Conservation (phyloP, 352 stramenopile species). For the Phytophthora litchii region DNA sequence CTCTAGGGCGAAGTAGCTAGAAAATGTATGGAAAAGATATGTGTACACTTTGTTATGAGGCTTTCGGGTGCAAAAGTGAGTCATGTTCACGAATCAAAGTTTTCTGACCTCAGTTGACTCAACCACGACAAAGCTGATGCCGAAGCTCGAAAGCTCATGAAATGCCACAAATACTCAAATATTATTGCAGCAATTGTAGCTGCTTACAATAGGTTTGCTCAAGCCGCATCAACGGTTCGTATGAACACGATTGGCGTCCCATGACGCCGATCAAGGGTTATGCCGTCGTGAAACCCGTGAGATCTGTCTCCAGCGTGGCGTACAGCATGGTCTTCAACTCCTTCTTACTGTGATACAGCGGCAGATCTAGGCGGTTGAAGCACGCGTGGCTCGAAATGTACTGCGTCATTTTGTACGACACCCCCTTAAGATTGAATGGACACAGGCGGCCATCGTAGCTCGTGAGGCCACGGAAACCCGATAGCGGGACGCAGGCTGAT, state of each 20-base stretch:
- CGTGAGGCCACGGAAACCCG: constrained; percentile 72
- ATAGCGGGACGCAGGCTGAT: constrained; percentile 75
- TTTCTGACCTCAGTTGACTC: too few relatives aligned
- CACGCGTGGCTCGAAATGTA: constrained; percentile 81
- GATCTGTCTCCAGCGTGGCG: constrained; percentile 63
- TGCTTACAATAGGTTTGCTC: constrained; percentile 16
- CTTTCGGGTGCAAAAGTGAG: too few relatives aligned
- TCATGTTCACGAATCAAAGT: too few relatives aligned
- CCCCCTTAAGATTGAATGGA: constrained; percentile 74
- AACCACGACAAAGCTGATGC: too few relatives aligned
- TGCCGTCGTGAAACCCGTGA: constrained; percentile 72
- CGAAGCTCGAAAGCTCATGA: too few relatives aligned
- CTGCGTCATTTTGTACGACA: constrained; percentile 49
- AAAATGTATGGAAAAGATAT: too few relatives aligned
- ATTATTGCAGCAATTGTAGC: constrained; percentile 15
- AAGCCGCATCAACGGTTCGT: constrained; percentile 3
- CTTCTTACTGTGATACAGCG: constrained; percentile 91
- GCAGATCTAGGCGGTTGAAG: constrained; percentile 94
- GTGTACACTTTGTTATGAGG: too few relatives aligned
- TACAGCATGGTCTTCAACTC: constrained; percentile 77
- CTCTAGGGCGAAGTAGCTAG: too few relatives aligned
- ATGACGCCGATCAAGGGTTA: constrained; percentile 24
- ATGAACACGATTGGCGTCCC: constrained; percentile 10
- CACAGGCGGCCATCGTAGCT: constrained; percentile 84
- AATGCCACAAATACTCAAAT: too few relatives aligned